A percentile compares a stretch with the other conserved stretches of the same genome.
Evolutionary conservation across 148 eudicot genomes (phyloP).

Genomic region (Arctostaphylos glauca): DNA sequence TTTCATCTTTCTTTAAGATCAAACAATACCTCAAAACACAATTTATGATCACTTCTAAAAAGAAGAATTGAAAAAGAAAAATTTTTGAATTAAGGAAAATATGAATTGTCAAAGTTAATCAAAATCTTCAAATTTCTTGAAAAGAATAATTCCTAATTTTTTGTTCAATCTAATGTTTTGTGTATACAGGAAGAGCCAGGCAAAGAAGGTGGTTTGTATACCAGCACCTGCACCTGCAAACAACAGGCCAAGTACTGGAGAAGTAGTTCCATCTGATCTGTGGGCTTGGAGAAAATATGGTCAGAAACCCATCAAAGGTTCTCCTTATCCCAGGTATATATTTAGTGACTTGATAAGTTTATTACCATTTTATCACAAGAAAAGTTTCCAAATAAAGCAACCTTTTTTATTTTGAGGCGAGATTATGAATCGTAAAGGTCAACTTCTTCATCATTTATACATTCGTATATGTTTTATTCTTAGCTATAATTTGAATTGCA

Average conservation of each 20-base stretch:
- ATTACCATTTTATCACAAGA: background rate
- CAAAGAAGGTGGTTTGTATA: conserved; percentile 89
- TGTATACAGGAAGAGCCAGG: conserved; percentile 70
- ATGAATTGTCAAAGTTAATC: background rate
- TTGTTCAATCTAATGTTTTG: background rate
- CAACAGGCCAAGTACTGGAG: conserved; percentile 72
- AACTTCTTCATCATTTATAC: background rate
- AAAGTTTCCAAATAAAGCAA: background rate
- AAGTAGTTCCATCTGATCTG: conserved; percentile 88
- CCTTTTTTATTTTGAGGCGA: background rate
- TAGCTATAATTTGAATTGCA: background rate
- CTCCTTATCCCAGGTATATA: conserved; percentile 86
- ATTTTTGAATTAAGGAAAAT: background rate
- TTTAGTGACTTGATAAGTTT: background rate
- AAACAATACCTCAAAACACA: background rate
- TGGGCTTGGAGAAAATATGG: conserved; percentile 99
- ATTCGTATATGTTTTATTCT: background rate
- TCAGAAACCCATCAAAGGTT: conserved; percentile 91
- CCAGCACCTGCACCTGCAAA: conserved; percentile 82
- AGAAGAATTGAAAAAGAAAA: background rate
- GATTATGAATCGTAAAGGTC: background rate
- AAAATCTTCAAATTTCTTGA: background rate
- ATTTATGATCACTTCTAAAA: background rate
- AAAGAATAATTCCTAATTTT: no score
- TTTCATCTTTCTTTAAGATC: conserved; percentile 19